phyloP scores from a whole-genome alignment of 78 protist species.

The Anaeramoeba flamelloides region DNA sequence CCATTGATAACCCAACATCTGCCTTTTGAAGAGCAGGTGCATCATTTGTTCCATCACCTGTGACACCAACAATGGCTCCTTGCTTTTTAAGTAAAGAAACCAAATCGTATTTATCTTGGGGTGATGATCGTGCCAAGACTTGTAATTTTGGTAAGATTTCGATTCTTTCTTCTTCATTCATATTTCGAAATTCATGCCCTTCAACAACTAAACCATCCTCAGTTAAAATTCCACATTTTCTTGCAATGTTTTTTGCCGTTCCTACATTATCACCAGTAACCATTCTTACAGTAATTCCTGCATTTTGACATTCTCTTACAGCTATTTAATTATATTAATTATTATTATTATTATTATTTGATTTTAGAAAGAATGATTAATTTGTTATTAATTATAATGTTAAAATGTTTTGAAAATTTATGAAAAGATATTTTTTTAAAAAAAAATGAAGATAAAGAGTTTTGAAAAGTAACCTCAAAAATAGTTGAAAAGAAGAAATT shows the following conservation, averaged over 20 bases:
- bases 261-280: slow-evolving; percentile 87
- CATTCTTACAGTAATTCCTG: slow-evolving; percentile 88
- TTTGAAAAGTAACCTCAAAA: no score
- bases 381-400: no score
- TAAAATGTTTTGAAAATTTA: no score
- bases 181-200: slow-evolving; percentile 57
- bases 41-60: slow-evolving; percentile 64
- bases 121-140: slow-evolving; percentile 81
- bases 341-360: no score
- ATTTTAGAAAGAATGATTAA: no score
- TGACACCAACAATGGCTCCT: slow-evolving; percentile 60
- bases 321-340: no score
- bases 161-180: slow-evolving; percentile 38
- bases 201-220: slow-evolving; percentile 55
- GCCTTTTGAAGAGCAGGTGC: slow-evolving; percentile 49
- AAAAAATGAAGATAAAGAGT: no score
- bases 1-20: slow-evolving; percentile 57
- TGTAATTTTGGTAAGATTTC: slow-evolving; percentile 31
- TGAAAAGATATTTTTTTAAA: no score
- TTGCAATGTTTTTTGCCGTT: slow-evolving; percentile 77
- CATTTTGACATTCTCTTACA: slow-evolving; percentile 58
- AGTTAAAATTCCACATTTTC: slow-evolving; percentile 66
- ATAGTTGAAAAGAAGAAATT: no score
- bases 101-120: slow-evolving; percentile 67
- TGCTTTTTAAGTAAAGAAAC: slow-evolving; percentile 46